phyloP scores from a whole-genome alignment of 306 rosid species.

The Trifolium dubium region DNA sequence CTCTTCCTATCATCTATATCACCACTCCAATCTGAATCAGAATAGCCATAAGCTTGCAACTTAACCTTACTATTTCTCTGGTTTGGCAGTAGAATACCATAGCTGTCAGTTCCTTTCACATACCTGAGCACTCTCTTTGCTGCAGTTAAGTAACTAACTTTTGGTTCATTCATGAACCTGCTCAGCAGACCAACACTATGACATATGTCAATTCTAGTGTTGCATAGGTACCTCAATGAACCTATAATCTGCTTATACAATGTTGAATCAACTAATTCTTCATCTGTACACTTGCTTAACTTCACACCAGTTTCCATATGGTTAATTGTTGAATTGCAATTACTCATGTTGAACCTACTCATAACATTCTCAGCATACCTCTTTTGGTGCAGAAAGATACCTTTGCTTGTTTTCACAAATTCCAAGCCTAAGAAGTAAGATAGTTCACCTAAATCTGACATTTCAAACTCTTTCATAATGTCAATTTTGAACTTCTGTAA shows the following conservation, averaged over 20 bases:
- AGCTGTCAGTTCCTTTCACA: no score
- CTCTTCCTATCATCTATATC: background rate
- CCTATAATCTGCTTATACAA: background rate
- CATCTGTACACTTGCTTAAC: no score
- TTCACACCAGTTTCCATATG: background rate
- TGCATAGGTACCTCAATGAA: background rate
- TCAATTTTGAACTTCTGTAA: no score
- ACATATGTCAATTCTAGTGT: background rate
- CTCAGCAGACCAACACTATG: background rate
- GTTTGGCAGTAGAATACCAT: no score
- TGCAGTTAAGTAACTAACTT: background rate
- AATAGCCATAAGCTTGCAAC: no score
- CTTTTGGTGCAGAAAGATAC: background rate
- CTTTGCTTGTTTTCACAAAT: no score
- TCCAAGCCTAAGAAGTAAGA: background rate
- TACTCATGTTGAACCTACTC: background rate
- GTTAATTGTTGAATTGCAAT: background rate
- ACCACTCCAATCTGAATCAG: background rate
- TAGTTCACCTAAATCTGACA: background rate
- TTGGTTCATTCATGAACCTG: background rate
- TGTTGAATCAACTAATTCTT: background rate
- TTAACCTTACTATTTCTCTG: no score
- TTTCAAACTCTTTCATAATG: background rate
- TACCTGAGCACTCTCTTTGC: background rate
- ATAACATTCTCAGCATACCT: no score